These are phyloP conservation scores for Cronartium quercuum DNA, from an alignment of 1,284 basidiomycete species.

Conservation along the genomic window DNA sequence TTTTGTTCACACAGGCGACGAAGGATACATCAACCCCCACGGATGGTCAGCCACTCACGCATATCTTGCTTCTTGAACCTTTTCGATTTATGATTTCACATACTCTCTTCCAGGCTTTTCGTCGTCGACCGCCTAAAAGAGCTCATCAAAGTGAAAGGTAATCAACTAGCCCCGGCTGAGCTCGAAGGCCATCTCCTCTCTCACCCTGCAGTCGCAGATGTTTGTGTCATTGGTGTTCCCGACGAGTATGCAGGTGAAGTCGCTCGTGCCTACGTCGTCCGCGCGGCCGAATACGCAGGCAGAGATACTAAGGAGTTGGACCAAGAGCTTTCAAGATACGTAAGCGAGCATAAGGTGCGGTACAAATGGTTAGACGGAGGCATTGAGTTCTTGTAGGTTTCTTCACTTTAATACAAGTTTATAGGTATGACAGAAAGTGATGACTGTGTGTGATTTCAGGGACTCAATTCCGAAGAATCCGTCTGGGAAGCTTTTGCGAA, in stretches of 20 bases:
- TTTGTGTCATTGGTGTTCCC: slow-evolving; percentile 66
- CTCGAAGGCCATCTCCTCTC: slow-evolving; percentile 3
- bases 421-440: not conserved
- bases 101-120: slow-evolving; percentile 4
- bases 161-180: slow-evolving; percentile 9
- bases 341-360: slow-evolving; percentile 61
- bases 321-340: slow-evolving; percentile 54
- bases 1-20: slow-evolving; percentile 11
- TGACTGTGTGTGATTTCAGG: not conserved
- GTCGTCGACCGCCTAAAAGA: slow-evolving; percentile 14
- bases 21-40: slow-evolving; percentile 3
- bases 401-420: not conserved
- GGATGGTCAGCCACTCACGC: slow-evolving; percentile 7
- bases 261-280: slow-evolving; percentile 50
- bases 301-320: slow-evolving; percentile 31
- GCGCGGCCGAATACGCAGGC: not conserved
- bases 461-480: slow-evolving; percentile 24
- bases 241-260: slow-evolving; percentile 74
- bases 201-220: slow-evolving; percentile 52
- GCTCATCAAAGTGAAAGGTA: slow-evolving; percentile 11
- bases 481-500: slow-evolving; percentile 7
- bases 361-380: slow-evolving; percentile 67
- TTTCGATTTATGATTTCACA: not conserved
- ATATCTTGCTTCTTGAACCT: not conserved
- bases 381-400: slow-evolving; percentile 59